Evolutionary conservation across 257 asterid species (phyloP), one percentile per base, ranked within the genome.

Genomic region (Eustoma russellianum): DNA sequence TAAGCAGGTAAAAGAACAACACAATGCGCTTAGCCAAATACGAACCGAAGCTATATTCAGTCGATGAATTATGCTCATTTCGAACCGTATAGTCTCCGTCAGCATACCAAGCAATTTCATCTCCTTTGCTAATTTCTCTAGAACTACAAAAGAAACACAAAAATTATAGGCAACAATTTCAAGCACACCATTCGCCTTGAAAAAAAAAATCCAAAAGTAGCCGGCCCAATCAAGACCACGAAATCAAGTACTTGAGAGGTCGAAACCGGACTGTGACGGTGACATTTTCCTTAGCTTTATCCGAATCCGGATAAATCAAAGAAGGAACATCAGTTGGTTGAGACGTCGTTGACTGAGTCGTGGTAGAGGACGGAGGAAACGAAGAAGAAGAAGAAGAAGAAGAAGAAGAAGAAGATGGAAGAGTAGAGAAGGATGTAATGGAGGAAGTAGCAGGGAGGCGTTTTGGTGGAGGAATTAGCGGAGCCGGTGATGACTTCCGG

Each of bases 261-360:
- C 94, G 94, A 67, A 88, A 88, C 43, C 96, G 82, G 46, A 87
- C 93, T 18, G 96, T 87, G 50, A 87, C 96, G 0, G 87, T 84
- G 35, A 84, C 90, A 67, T 79, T 87, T 48, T 87, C 96, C 48
- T 77, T 84, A 44, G 74, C 65, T 54, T 78, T 78, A 40, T 63
- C 51, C 34, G 69, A 67, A 63, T 73, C 47, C 19, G 65, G 53
- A 14, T 60, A 44, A 48, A 66, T 38, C 35, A 49, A 17, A 61
- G 63, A 63, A 64, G 54, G 33, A 61, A 59, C 60, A 64, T 56
- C 50, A 56, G 49, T 66, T 30, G 63, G 65, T 5, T 73, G 13
- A 46, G 59, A 45, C 43, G 64, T 19, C 19, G 52, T 51, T 53
- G 62, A 54, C 49, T 47, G 52, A 41, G 52, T 60, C 35, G 67